Evolutionary conservation across 2,329 filamentous ascomycete genomes (phyloP), one percentile per base, ranked within the genome.

Genomic region (Aspergillus quadrilineatus): DNA sequence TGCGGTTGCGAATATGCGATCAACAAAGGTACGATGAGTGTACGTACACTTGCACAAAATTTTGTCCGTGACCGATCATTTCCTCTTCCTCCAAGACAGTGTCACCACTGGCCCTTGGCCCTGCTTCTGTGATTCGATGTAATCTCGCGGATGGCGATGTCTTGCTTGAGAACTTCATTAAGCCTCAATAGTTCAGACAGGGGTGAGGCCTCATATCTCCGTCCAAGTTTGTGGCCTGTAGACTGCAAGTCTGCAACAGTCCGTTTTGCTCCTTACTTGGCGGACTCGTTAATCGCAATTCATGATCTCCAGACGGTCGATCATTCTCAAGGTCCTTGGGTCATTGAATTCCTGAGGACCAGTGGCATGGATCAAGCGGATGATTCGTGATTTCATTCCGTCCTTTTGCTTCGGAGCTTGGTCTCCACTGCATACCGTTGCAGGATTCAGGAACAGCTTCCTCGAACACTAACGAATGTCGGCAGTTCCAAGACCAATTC

Each of bases 371-470:
- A 42, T 39, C n/a, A 39, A 46, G 39, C 8, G 37, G 8, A 30
- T 51, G 39, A 51, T 51, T 43, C 39, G 50, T 53, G 51, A 52
- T 30, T 43, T 50, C 44, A 46, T 45, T 53, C 44, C 50, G 53
- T 44, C 36, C 22, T 36, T 50, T 55, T 41, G 10, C 26, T 12
- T 50, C 6, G 36, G 34, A 54, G 42, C 46, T 48, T 48, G 14
- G 37, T 44, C 59, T 37, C 59, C 55, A 63, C 60, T 26, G 55
- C 41, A 54, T 64, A 62, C 62, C 60, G 60, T 65, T 66, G 62
- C 62, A 70, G 63, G 67, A 69, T 66, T 62, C 59, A 67, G 69
- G 65, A 69, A 65, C 62, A 36, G 60, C 63, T 71, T 70, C 69
- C 69, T 68, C 69, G 63, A 60, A 60, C 61, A 64, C 65, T 56